Base-by-base conservation (phyloP, 2,329 filamentous ascomycete genomes). In the Sclerotinia sclerotiorum region DNA sequence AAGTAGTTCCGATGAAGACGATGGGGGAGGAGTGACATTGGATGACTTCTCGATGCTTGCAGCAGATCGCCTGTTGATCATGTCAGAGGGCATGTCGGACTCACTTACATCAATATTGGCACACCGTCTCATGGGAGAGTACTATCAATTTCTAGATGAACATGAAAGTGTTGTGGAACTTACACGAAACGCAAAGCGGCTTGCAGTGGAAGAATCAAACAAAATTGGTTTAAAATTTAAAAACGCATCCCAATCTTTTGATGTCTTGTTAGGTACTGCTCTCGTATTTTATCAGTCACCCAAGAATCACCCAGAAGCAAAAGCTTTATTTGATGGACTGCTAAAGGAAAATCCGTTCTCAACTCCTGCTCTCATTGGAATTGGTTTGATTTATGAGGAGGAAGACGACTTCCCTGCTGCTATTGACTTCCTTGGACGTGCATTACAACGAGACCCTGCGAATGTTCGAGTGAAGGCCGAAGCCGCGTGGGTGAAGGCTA, bases 301-400 rank as follows among this genome's bases (percentile, higher is more conserved):
- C 0, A 88, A 92, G 70, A 89, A 98, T 76, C 95, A 99, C 74
- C 84, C 88, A 24, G 94, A 98, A 80, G 94, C 95, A 2, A 94
- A 92, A 76, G 79, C 80, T n/a, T 83, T 97, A 0, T 98, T 99
- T 73, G 89, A 97, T 73, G 86, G 86, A 42, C 91, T 98, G 6
- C 83, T 99, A 0, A 82, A 87, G 60, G 87, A 90, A 35, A 93
- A 96, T 68, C 85, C 88, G 2, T 87, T 86, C 3, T 94, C 91
- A 0, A 96, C 93, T 0, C 82, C 88, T 42, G 94, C 94, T 2
- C 82, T 99, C 70, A 91, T 98, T 57, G 95, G 95, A 0, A 88
- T 97, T 46, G 96, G 95, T 1, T 80, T 98, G 32, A 94, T 99
- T 52, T 90, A 94, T 58, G 93, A 97, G 78, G 95, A 98, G 74